Conservation (phyloP, 2,329 filamentous ascomycete genomes). For the Chaetomiaceae sp. region DNA sequence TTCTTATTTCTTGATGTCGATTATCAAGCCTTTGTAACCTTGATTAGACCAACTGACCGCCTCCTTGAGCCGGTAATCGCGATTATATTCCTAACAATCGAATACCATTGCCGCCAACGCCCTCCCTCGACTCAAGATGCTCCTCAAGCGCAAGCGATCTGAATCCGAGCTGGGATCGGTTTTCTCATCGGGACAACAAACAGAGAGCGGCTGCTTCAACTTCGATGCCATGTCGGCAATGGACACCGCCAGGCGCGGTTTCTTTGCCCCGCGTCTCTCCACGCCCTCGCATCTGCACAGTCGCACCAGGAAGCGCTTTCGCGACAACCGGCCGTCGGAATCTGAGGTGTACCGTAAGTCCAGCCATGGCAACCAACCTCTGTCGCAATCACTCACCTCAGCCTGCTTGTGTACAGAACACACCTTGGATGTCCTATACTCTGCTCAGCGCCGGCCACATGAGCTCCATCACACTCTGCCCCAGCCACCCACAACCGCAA, state of each 20-base stretch:
- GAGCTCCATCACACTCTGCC: constrained; percentile 21
- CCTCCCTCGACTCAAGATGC: constrained; percentile 35
- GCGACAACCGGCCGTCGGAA: constrained; percentile 55
- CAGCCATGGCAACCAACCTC: neutral
- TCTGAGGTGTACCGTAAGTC: constrained; percentile 51
- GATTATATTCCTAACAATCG: neutral
- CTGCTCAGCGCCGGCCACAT: constrained; percentile 44
- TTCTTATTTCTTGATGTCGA: no score
- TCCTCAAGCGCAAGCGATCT: constrained; percentile 61
- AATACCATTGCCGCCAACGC: neutral
- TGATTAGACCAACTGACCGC: no score
- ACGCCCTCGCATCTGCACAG: constrained; percentile 46
- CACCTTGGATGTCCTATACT: constrained; percentile 55
- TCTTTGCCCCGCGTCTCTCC: constrained; percentile 31
- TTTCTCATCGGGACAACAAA: constrained; percentile 38
- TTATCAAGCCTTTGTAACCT: no score
- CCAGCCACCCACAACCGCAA: constrained; percentile 18
- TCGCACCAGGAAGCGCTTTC: constrained; percentile 58
- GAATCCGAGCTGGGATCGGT: constrained; percentile 51
- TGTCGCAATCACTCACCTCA: constrained; percentile 19
- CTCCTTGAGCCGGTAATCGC: no score
- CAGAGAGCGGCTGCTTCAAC: constrained; percentile 26
- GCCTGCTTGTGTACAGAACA: constrained; percentile 39
- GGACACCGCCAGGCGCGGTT: constrained; percentile 31
- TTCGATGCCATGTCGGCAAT: constrained; percentile 33